These are phyloP conservation scores for Ustilago lituana DNA, from an alignment of 1,284 basidiomycete species.

Conservation along the genomic window DNA sequence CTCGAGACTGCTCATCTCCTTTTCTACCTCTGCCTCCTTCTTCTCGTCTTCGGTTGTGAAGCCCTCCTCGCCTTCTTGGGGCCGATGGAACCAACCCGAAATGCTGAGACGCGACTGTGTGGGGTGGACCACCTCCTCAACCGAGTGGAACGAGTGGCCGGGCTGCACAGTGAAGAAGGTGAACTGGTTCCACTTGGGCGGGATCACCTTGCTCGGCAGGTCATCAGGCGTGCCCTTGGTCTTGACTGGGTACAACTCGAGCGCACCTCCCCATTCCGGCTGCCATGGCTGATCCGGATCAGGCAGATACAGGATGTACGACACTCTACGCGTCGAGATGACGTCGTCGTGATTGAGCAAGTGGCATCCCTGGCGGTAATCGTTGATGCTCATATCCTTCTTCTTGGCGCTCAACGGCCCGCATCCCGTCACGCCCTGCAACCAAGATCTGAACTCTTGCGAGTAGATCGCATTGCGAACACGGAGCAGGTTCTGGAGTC, in stretches of 20 bases:
- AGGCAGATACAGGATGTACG: slow-evolving; percentile 97
- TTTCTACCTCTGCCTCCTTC: slow-evolving; percentile 56
- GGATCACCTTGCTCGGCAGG: slow-evolving; percentile 56
- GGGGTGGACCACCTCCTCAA: slow-evolving; percentile 80
- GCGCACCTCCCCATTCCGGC: slow-evolving; percentile 85
- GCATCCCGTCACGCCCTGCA: slow-evolving; percentile 89
- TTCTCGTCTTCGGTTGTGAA: slow-evolving; percentile 75
- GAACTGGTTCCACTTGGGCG: slow-evolving; percentile 87
- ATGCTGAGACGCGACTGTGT: slow-evolving; percentile 75
- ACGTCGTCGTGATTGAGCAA: slow-evolving; percentile 82
- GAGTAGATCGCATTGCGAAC: slow-evolving; percentile 95
- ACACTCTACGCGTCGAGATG: slow-evolving; percentile 91
- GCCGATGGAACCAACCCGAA: slow-evolving; percentile 91
- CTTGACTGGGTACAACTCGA: slow-evolving; percentile 86
- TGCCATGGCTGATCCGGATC: slow-evolving; percentile 79
- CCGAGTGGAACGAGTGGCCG: slow-evolving; percentile 92
- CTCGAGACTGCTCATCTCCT: slow-evolving; percentile 58
- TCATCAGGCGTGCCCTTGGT: slow-evolving; percentile 58
- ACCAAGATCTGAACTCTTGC: slow-evolving; percentile 80
- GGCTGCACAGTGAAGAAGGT: slow-evolving; percentile 89
- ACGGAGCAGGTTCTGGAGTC: slow-evolving; percentile 70
- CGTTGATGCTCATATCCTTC: slow-evolving; percentile 95
- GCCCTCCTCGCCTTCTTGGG: slow-evolving; percentile 88
- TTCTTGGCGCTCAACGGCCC: slow-evolving; percentile 88
- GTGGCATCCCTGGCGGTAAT: slow-evolving; percentile 85